Evolutionary conservation across 2,329 filamentous ascomycete genomes (phyloP), one percentile per base, ranked within the genome.

Genomic region (Meredithiella fracta): DNA sequence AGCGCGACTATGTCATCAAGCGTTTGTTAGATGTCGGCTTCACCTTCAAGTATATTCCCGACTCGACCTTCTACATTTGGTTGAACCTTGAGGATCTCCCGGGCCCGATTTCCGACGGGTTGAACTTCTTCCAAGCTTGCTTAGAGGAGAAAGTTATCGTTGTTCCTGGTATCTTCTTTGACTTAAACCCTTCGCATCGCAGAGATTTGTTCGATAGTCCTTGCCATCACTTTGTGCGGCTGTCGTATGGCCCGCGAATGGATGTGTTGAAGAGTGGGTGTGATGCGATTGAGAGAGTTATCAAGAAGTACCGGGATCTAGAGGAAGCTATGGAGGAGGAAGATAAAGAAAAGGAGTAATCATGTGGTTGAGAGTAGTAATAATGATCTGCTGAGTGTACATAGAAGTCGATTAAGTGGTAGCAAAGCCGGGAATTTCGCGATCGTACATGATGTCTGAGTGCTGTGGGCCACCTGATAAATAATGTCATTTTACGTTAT

Each of bases 121-220:
- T 97, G 64, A 95, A 94, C 73, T 97, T 97, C 77, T 96, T 97
- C 80, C 82, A 92, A 67, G 89, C 89, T 29, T 92, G 92, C 66
- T 73, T 97, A 47, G 81, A 86, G 65, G 89, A 96, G 74, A 94
- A 94, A 76, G 87, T 94, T 62, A 96, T 96, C 65, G 89, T 96
- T 17, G 91, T 97, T 3, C 91, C 91, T 0, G 91, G 91, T 59
- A 97, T 97, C 68, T 97, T 97, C 77, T 97, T 97, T 67, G 91
- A 97, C 65, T 71, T 97, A 61, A 97, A 97, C 72, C 91, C 91
- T 3, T 84, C 85, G 37, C 85, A 88, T 67, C 78, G 91, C 61
- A 78, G 91, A 66, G 91, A 97, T 68, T 70, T 97, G 62, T 97
- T 97, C 62, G 91, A 97, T 70, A 87, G 81, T 62, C 91, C 91